Percentiles rank a stretch among this genome's conserved stretches.
Evolutionary conservation across 108 stramenopile species (phyloP).

Genomic region (Pseudonitzschia multistriata): DNA sequence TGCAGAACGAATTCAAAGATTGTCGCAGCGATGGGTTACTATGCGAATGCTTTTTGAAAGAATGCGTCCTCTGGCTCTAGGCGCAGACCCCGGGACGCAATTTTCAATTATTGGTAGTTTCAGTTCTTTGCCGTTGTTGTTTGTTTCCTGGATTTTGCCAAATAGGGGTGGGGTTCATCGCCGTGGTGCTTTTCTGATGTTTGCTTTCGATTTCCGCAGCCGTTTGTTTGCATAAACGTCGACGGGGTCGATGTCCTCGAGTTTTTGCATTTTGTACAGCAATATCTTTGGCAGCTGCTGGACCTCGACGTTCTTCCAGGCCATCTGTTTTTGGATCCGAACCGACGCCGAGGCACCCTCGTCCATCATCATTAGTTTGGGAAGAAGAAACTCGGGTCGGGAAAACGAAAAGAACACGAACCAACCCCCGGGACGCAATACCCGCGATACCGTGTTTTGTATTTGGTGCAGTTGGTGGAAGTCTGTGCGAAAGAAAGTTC

Average conservation of each 20-base stretch:
- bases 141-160: no score
- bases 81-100: no score
- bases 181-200: not conserved
- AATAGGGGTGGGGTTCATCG: not conserved
- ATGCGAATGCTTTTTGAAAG: no score
- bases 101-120: no score
- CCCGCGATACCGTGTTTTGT: slow-evolving; percentile 56
- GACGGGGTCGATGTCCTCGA: not conserved
- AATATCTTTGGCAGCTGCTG: slow-evolving; percentile 34
- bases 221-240: not conserved
- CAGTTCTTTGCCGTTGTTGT: no score
- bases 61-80: no score
- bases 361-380: slow-evolving; percentile 9
- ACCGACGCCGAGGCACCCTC: not conserved
- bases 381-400: slow-evolving; percentile 67
- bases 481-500: slow-evolving; percentile 57
- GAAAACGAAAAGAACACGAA: slow-evolving; percentile 68
- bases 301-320: slow-evolving; percentile 38
- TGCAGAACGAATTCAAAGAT: no score
- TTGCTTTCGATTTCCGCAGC: not conserved
- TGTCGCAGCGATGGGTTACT: no score
- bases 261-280: slow-evolving; percentile 41
- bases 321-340: not conserved
- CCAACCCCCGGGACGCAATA: slow-evolving; percentile 56
- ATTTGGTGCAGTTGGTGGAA: slow-evolving; percentile 45